Evolutionary conservation across 2,329 filamentous ascomycete genomes (phyloP), one percentile per base, ranked within the genome.

Genomic region (Trichoderma sp.): DNA sequence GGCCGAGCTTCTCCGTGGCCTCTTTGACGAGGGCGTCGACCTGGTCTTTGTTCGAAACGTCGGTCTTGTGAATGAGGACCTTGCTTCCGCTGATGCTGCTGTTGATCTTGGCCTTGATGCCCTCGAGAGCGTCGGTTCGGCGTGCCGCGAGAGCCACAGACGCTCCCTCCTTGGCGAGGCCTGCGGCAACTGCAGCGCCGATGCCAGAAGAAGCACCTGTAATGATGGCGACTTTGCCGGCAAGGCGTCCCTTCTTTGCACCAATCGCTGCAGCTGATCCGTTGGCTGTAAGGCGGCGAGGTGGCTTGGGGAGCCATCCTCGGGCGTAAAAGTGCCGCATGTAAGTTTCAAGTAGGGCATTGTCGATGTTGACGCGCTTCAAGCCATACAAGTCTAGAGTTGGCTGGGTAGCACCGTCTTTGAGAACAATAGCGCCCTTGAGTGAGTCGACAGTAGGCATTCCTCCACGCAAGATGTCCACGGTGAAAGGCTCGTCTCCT

Each of bases 141-240:
- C 92, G 89, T 43, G 92, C 92, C 16, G 88, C 92, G 56, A 94
- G 83, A 1, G 89, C 90, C 0, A 94, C 85, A 71, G 92, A 86
- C 24, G 89, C 91, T 19, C 92, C 92, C 80, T 93, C 89, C 69
- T 83, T 83, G 0, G 90, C 90, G 7, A 94, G 84, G 8, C 89
- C 90, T 8, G 83, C 81, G 21, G 91, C 90, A 5, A 93, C 89
- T 0, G 92, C 92, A 6, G 91, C 91, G 19, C 92, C 92, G 68
- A 94, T 94, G 1, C 92, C 92, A 1, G 91, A 93, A 3, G 91
- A 93, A 2, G 92, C 91, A 33, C 92, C 92, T 0, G 91, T 93
- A n/a, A 94, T 84, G 33, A 94, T 88, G 27, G 90, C 92, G 0
- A 94, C 90, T 56, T 87, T 86, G 14, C 91, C 91, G 49, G 85